Base-by-base conservation (phyloP, 148 eudicot species). In the Cornus suecica region DNA sequence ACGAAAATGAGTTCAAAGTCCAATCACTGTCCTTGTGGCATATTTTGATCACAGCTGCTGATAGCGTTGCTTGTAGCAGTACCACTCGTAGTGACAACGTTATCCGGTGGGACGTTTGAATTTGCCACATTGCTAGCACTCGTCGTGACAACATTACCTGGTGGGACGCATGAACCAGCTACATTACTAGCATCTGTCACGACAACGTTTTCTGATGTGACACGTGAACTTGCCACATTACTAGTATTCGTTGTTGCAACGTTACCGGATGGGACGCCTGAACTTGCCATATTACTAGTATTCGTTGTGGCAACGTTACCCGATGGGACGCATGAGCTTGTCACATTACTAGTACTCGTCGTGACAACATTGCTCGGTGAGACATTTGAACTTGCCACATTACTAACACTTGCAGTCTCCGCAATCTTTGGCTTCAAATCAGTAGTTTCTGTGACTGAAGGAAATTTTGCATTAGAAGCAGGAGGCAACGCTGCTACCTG, bases 361-460 rank as follows among this genome's bases (percentile, higher is more conserved):
- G 16, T 3, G 62, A 52, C 42, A 65, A 27, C 29, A 65, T 45
- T 48, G 0, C 29, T 5, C 1, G 45, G 63, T 27, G 61, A 42
- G 37, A 7, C n/a, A 0, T 28, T 2, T 10, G 60, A 29, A 63
- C 34, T 77, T 64, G 52, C 51, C 69, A 23, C 31, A 27, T 29
- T 23, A 37, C 37, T 30, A 58, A 42, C 77, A 54, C 41, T 7
- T 27, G 20, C 29, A 45, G 25, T 22, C 70, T 74, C 77, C 2
- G 62, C 10, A 65, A 3, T 48, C n/a, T 74, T 74, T 14, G 69
- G 42, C 29, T 30, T 62, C 37, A 74, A 45, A 65, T 29, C 77
- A n/a, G n/a, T 65, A 6, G 48, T 18, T 67, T 67, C 70, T 1
- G 24, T 34, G 9, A 16, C 23, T 22, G 7, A 45, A 31, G 70